Evolutionary conservation across 176 grass and related monocot species (phyloP), one percentile per base, ranked within the genome.

Genomic region (Musa schizocarpa): DNA sequence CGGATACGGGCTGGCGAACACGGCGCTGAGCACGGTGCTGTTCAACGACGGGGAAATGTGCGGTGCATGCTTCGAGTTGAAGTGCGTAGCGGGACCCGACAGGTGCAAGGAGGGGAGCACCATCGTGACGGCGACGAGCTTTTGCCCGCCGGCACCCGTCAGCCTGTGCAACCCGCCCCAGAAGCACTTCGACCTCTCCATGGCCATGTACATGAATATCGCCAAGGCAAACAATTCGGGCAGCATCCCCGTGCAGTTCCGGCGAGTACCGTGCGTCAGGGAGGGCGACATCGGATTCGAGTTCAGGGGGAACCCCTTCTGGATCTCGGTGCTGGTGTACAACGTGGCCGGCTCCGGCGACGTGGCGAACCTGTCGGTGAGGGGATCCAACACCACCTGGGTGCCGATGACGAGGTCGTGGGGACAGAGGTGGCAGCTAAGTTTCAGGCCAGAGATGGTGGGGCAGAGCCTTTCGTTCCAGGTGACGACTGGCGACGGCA

Each of bases 361-460:
- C 21, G 76, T 87, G 13, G 25, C 50, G 1, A 13, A 13, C 11
- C 64, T 87, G 56, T 75, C 63, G 63, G 49, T 87, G 2, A 79
- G 76, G 80, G 85, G 80, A 19, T 74, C 71, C 2, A 50, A 29
- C 22, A 80, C 80, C 0, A 72, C 11, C 21, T 87, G 85, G 85
- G 76, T 71, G 11, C 11, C 17, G 19, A 80, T 87, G 85, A 62
- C 23, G 12, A 76, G 85, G 72, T 75, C 71, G 61, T 87, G 85
- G 85, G 85, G 80, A 1, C 80, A 82, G 69, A 83, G 76, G 62
- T 83, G 85, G 80, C 80, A 83, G 68, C 19, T 50, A 10, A 87
- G 71, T 0, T 49, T 24, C 9, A 51, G 48, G 63, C 75, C 68
- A 6, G 68, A 75, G 23, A 43, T 87, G 52, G 1, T 65, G 7